phyloP scores from a whole-genome alignment of 495 filamentous ascomycete genomes.

The Pseudomonodictys pantanalensis region DNA sequence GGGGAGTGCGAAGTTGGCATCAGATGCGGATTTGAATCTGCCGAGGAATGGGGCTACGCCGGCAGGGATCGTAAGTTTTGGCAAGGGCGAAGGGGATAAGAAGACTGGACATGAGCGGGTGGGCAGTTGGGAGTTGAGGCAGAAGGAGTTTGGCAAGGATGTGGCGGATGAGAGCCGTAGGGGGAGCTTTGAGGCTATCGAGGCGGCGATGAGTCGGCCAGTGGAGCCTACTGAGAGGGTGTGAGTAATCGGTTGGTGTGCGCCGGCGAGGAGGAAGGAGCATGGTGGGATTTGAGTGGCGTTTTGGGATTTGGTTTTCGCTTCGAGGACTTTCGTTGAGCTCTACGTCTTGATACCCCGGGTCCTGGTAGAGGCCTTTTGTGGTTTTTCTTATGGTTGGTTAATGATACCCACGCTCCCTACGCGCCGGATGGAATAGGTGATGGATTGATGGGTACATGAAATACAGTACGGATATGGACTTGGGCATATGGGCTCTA shows the following conservation, averaged over 20 bases:
- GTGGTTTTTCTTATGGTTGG: no score
- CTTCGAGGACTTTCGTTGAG: no score
- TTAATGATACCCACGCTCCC: no score
- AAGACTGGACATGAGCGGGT: slow-evolving; percentile 36
- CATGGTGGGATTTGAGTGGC: not conserved
- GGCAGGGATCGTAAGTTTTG: slow-evolving; percentile 31
- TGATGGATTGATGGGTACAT: no score
- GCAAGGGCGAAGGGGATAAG: slow-evolving; percentile 1
- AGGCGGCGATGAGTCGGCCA: slow-evolving; percentile 31
- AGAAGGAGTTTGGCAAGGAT: slow-evolving; percentile 29
- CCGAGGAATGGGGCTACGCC: slow-evolving; percentile 29
- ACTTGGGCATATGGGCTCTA: no score
- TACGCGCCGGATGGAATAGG: no score
- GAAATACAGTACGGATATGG: no score
- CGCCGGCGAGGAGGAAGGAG: not conserved
- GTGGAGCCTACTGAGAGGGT: slow-evolving; percentile 39
- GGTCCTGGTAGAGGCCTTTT: no score
- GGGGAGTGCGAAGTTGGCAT: slow-evolving; percentile 39
- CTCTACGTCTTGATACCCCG: no score
- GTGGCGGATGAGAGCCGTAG: slow-evolving; percentile 19
- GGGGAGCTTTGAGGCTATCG: slow-evolving; percentile 36
- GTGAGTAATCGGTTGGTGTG: slow-evolving; percentile 2
- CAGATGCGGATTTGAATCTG: slow-evolving; percentile 37
- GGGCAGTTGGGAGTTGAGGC: slow-evolving; percentile 44
- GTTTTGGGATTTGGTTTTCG: no score